These are phyloP conservation scores for Cerrena zonata DNA, from an alignment of 1,284 basidiomycete genomes.

Conservation along the genomic window DNA sequence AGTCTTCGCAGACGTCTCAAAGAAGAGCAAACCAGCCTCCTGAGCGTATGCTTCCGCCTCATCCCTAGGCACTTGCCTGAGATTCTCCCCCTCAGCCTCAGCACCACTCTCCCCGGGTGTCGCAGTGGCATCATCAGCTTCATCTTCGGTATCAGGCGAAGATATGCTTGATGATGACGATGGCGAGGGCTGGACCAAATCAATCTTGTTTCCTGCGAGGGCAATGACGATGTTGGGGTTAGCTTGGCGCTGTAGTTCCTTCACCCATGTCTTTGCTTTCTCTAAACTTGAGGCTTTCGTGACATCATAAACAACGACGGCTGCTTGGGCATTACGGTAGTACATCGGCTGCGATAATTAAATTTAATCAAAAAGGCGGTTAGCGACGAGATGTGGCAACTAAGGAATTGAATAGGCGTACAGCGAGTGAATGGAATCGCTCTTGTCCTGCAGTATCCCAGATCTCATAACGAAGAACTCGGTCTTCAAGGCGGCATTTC, in stretches of 20 bases:
- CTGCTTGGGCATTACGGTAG: conserved; percentile 97
- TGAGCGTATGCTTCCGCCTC: conserved; percentile 95
- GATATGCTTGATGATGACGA: conserved; percentile 47
- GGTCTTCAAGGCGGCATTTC: conserved; percentile 87
- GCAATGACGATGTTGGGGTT: conserved; percentile 99
- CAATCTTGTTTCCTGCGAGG: conserved; percentile 92
- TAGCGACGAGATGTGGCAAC: conserved; percentile 4
- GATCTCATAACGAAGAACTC: conserved; percentile 90
- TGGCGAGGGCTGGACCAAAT: conserved; percentile 74
- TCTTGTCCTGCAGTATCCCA: conserved; percentile 96
- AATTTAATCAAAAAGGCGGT: conserved; percentile 6
- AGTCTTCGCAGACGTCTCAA: conserved; percentile 97
- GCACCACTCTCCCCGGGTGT: conserved; percentile 66
- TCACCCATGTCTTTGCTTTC: conserved; percentile 99
- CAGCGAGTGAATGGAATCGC: conserved; percentile 87
- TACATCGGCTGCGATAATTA: conserved; percentile 80
- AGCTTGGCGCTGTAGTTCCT: conserved; percentile 97
- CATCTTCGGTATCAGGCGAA: conserved; percentile 66
- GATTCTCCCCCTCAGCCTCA: conserved; percentile 48
- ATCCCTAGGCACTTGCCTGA: conserved; percentile 84
- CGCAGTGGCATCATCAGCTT: conserved; percentile 81
- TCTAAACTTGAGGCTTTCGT: conserved; percentile 92
- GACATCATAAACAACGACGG: conserved; percentile 96
- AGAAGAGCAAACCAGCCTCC: conserved; percentile 90
- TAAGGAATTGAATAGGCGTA: conserved; percentile 35